phyloP scores from a whole-genome alignment of 1,284 basidiomycete genomes.

The Sphagnurus paluster region DNA sequence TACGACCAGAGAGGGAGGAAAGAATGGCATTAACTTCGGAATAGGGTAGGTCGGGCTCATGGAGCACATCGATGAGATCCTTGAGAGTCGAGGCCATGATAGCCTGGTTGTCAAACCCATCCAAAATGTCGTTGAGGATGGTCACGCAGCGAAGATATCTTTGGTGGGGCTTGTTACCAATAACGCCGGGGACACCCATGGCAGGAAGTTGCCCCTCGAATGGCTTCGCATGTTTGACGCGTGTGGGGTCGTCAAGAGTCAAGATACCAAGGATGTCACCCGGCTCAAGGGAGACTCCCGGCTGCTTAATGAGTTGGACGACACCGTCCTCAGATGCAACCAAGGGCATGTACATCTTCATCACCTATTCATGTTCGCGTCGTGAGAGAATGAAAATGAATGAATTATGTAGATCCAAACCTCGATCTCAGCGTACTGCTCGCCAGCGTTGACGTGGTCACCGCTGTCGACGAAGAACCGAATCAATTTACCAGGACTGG shows the following conservation, averaged over 20 bases:
- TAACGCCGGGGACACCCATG: slow-evolving; percentile 84
- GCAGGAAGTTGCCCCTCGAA: slow-evolving; percentile 92
- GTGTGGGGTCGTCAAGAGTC: slow-evolving; percentile 93
- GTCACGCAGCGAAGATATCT: slow-evolving; percentile 77
- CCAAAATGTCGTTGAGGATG: slow-evolving; percentile 89
- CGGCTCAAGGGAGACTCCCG: slow-evolving; percentile 94
- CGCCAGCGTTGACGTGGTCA: slow-evolving; percentile 94
- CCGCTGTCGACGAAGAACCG: slow-evolving; percentile 96
- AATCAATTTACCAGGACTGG: slow-evolving; percentile 96
- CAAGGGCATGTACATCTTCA: slow-evolving; percentile 99
- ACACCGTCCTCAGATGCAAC: slow-evolving; percentile 95
- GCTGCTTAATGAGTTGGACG: slow-evolving; percentile 97
- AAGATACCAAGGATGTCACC: slow-evolving; percentile 98
- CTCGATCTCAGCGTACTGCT: slow-evolving; percentile 98
- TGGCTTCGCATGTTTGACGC: slow-evolving; percentile 97
- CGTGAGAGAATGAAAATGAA: background rate
- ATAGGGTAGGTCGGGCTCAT: slow-evolving; percentile 88
- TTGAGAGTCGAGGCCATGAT: slow-evolving; percentile 84
- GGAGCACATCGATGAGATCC: slow-evolving; percentile 77
- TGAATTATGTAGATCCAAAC: slow-evolving; percentile 36
- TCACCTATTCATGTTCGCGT: slow-evolving; percentile 58
- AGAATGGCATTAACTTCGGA: slow-evolving; percentile 85
- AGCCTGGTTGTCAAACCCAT: slow-evolving; percentile 93
- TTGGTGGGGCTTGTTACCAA: slow-evolving; percentile 93
- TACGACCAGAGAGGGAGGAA: slow-evolving; percentile 89